Evolutionary conservation across 208 protist species (phyloP), one percentile per base, ranked within the genome.

Genomic region (Novymonas esmeraldas): DNA sequence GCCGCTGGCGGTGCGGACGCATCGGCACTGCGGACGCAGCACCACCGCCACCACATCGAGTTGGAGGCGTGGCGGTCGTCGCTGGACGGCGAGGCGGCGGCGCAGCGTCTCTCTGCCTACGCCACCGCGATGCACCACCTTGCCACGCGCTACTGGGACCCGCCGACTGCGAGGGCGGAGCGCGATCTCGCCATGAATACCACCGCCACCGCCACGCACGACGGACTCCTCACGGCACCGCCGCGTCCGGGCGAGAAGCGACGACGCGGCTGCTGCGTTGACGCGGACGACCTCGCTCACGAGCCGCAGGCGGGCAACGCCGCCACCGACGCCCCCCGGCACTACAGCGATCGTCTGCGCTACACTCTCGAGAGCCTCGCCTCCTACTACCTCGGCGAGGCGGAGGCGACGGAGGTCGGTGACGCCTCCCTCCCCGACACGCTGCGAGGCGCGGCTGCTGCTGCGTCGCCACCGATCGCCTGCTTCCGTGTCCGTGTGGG

Each of bases 61-160:
- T 41, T 81, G 22, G 39, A 71, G 48, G 69, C 58, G 46, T 81
- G 74, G 67, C 55, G 65, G 50, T 38, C 54, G 31, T 60, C 62
- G 26, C 66, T 84, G 36, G 38, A 66, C 2, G 69, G 76, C 18
- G 56, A 60, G 2, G 75, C 72, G 29, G 77, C 83, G 18, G 64
- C 45, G 5, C 52, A 60, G 39, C 67, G 58, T 1, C 75, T 87
- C 33, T 51, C 63, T 22, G 64, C 44, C 14, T 93, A 93, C 56
- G 73, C 87, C 10, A 65, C 55, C 2, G 84, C 87, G 6, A 93
- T 93, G 87, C 80, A 93, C 67, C 45, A 78, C 62, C 78, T 93
- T 39, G 87, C 87, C 6, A 93, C 87, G 11, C 67, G 75, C 52
- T 89, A 87, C 57, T 93, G 87, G 87, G 79, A 89, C 26, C 41